Base-by-base conservation (phyloP, 2,329 filamentous ascomycete genomes). In the Thelonectria discophora region DNA sequence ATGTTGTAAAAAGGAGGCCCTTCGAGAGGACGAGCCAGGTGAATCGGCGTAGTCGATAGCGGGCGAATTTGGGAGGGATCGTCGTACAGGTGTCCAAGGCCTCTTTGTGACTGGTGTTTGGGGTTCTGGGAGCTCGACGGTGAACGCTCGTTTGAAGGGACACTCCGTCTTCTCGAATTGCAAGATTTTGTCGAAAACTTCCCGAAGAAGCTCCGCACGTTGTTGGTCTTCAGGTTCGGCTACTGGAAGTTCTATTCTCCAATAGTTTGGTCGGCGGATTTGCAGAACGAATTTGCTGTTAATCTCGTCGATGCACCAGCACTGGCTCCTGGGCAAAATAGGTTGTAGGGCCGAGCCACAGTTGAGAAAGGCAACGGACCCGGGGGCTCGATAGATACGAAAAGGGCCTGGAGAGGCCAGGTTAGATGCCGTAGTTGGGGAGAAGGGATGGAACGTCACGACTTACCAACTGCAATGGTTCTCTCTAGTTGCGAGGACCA, bases 81-180 rank as follows among this genome's bases (percentile, higher is more conserved):
- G 62, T 46, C 63, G 66, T 9, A 68, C 53, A 8, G 89, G 88
- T 27, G 84, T 88, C 88, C 90, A 92, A 13, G 90, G 88, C 65
- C 83, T 86, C 77, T 88, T 90, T 71, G 84, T 88, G 53, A 86
- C 79, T 2, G 89, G 90, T 1, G 85, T 86, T 85, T 82, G 11
- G 89, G 88, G 58, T 69, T 91, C 88, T 0, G 92, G 92, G 17
- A 95, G 79, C 52, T 90, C 84, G 11, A 94, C 88, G 0, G 87
- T 89, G 69, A 96, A 96, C 3, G 85, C 84, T 62, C 93, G 84
- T 70, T 89, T 84, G 75, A 97, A 97, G 0, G 94, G 94, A 75
- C 93, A 97, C 46, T 88, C 86, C 0, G 94, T 97, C 72, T 91
- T 91, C 76, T 97, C 94, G 72, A 95, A 97, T 65, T 90, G 88